These are phyloP conservation scores for Hygrophila difformis DNA, from an alignment of 257 asterid genomes.

Conservation along the genomic window DNA sequence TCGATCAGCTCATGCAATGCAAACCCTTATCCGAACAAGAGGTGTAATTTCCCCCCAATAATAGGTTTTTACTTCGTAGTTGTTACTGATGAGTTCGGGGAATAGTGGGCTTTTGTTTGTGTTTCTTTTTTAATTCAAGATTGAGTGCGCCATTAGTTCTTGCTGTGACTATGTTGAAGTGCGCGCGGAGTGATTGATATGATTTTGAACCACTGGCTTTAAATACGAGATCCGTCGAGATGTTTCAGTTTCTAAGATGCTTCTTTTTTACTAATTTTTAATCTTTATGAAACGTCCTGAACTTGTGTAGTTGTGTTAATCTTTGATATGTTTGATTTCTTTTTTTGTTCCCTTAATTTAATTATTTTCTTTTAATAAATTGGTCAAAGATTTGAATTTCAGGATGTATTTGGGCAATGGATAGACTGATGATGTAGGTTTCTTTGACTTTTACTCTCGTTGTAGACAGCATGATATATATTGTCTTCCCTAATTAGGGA, in stretches of 20 bases:
- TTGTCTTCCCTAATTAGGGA: too few species aligned
- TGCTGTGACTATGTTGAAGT: not conserved
- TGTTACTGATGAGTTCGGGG: too few species aligned
- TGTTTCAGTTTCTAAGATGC: not conserved
- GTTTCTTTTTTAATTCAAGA: conserved; percentile 11
- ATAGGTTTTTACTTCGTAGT: too few species aligned
- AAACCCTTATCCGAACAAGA: conserved; percentile 75
- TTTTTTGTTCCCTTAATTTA: not conserved
- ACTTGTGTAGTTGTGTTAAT: too few species aligned
- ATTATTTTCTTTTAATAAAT: not conserved
- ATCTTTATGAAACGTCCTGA: too few species aligned
- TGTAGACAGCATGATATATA: too few species aligned
- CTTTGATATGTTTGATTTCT: not conserved
- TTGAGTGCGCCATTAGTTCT: conserved; percentile 13
- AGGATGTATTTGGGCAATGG: too few species aligned
- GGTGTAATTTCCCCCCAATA: conserved; percentile 29
- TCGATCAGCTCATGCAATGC: conserved; percentile 82
- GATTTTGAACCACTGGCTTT: conserved; percentile 16
- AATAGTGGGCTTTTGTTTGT: conserved; percentile 2
- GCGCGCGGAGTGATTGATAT: not conserved
- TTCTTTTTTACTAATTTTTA: too few species aligned
- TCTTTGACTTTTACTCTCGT: not conserved
- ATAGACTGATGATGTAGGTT: too few species aligned
- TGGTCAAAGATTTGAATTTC: not conserved
- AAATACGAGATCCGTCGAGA: conserved; percentile 19